Base-by-base conservation (phyloP, 495 filamentous ascomycete genomes). In the Rusavskia elegans region DNA sequence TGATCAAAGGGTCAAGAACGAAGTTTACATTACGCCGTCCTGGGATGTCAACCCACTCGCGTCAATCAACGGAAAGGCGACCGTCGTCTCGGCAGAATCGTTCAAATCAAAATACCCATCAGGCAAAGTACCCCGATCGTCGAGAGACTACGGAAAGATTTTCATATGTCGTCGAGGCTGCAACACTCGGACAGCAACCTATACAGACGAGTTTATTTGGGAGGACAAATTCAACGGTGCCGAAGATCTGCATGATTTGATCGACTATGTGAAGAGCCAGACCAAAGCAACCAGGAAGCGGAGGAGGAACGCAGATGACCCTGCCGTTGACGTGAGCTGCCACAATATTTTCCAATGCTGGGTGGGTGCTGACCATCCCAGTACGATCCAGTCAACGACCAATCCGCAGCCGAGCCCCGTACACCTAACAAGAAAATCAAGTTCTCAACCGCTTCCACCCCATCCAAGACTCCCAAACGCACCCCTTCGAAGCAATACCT, bases 121-220 rank as follows among this genome's bases (percentile, higher is more conserved):
- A 44, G 90, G 93, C 46, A 80, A 76, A 51, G 73, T 94, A 2
- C 81, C 87, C 3, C 79, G 80, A 54, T 77, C 71, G 48, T 83
- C 84, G 7, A 77, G 75, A 32, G 85, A 93, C 57, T 82, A 76
- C 60, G 89, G 87, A 57, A 97, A 94, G 66, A 80, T 85, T 25
- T 95, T 96, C 60, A 69, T 97, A 46, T 97, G 92, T 63, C 80
- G 89, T 27, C 72, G 89, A 62, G 93, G 87, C 5, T 90, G 87
- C 56, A 93, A 89, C 61, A 84, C 86, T 5, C 68, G 85, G 32
- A 94, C 89, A 29, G 81, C 86, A 29, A 86, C 82, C 35, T 99
- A 97, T 62, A 97, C 92, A 0, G 79, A 89, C 5, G 93, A 97
- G 60, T 95, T 97, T 54, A 55, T 77, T 5, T 99, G 92, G 92